These are phyloP conservation scores for Phytopythium vexans DNA, from an alignment of 352 stramenopile genomes.

Conservation along the genomic window DNA sequence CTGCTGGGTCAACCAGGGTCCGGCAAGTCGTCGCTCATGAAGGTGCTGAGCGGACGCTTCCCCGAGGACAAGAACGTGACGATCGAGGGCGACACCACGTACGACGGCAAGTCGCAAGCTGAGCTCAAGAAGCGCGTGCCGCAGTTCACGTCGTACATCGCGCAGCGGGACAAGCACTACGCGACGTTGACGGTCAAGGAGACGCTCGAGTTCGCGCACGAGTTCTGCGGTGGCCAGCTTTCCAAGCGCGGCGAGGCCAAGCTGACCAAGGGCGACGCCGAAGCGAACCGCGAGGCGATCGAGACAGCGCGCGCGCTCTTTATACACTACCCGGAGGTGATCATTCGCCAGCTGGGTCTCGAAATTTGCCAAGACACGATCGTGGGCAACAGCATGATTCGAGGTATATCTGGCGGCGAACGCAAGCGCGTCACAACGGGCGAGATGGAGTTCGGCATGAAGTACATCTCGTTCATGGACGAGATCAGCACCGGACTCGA, in stretches of 20 bases:
- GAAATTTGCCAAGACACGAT: conserved; percentile 49
- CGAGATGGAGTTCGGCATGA: conserved; percentile 82
- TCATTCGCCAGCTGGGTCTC: conserved; percentile 35
- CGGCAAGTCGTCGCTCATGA: conserved; percentile 36
- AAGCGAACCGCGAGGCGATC: conserved; percentile 24
- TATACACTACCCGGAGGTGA: conserved; percentile 37
- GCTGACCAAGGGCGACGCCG: conserved; percentile 34
- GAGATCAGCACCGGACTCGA: conserved; percentile 64
- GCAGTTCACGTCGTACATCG: conserved; percentile 41
- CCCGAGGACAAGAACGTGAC: conserved; percentile 31
- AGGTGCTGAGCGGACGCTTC: conserved; percentile 38
- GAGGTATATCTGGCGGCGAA: conserved; percentile 80
- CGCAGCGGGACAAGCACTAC: conserved; percentile 89
- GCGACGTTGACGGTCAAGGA: conserved; percentile 21
- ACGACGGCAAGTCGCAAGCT: conserved; percentile 33
- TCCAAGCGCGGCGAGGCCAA: conserved; percentile 32
- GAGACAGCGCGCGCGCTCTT: conserved; percentile 19
- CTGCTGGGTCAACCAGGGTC: conserved; percentile 29
- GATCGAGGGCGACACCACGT: conserved; percentile 37
- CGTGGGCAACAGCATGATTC: conserved; percentile 51
- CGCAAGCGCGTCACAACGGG: conserved; percentile 86
- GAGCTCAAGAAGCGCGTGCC: conserved; percentile 27
- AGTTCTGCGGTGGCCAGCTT: conserved; percentile 48
- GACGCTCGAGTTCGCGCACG: conserved; percentile 57
- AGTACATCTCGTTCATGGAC: conserved; percentile 81